Conservation (phyloP, 2,329 filamentous ascomycete species). For the Diaporthe helianthi region DNA sequence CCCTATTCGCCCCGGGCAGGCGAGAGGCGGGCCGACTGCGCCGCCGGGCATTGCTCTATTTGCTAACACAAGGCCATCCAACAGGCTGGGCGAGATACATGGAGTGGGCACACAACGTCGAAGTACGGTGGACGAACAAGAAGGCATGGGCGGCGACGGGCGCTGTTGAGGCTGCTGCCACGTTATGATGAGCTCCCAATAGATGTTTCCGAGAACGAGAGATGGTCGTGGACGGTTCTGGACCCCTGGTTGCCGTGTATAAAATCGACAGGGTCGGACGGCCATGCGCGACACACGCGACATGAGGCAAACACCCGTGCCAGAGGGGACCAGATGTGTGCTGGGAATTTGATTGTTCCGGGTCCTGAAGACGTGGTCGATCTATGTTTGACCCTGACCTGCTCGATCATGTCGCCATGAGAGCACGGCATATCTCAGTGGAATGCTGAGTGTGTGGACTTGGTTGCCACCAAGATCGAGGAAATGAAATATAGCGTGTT, state of each 20-base stretch:
- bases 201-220: neutral
- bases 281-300: neutral
- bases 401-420: neutral
- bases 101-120: slow-evolving; percentile 88
- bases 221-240: neutral
- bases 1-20: too few relatives aligned
- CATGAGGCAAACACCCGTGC: neutral
- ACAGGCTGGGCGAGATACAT: slow-evolving; percentile 91
- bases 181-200: slow-evolving; percentile 49
- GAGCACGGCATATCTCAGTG: neutral
- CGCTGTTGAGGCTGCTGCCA: slow-evolving; percentile 65
- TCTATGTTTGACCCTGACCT: neutral
- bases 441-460: neutral
- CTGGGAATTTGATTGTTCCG: too few relatives aligned
- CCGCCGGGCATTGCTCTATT: slow-evolving; percentile 26
- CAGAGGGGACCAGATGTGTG: neutral
- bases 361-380: neutral
- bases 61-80: neutral
- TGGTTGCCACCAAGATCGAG: neutral
- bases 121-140: slow-evolving; percentile 71
- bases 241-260: neutral
- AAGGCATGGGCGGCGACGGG: slow-evolving; percentile 69
- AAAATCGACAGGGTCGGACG: neutral
- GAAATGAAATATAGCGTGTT: neutral
- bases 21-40: neutral